These are phyloP conservation scores for Gastrolobium bilobum DNA, from an alignment of 306 rosid genomes.

Conservation along the genomic window DNA sequence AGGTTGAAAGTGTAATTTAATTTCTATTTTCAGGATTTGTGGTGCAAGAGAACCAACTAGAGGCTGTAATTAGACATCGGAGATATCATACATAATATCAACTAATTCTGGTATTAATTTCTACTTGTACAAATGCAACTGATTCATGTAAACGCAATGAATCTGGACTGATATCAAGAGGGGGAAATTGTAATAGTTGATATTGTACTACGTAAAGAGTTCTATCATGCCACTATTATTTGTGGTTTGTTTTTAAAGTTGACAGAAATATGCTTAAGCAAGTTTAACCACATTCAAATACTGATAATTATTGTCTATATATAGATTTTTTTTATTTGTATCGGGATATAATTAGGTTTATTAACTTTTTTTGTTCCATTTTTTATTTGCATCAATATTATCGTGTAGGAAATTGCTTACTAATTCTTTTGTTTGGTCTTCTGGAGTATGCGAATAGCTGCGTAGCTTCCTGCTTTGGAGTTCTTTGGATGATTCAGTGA, in stretches of 20 bases:
- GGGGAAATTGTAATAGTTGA: constrained; percentile 2
- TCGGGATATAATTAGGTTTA: neutral
- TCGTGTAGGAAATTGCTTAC: neutral
- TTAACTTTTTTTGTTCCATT: neutral
- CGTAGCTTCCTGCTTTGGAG: neutral
- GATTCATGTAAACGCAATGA: constrained; percentile 24
- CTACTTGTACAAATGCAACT: constrained; percentile 26
- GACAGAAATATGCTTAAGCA: neutral
- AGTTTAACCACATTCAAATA: neutral
- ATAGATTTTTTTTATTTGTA: neutral
- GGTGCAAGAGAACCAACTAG: constrained; percentile 30
- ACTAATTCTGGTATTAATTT: constrained; percentile 32
- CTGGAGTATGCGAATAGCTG: neutral
- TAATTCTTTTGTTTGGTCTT: neutral
- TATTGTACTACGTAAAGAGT: neutral
- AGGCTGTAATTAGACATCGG: constrained; percentile 39
- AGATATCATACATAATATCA: constrained; percentile 30
- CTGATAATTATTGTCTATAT: constrained; percentile 1
- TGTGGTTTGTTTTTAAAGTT: neutral
- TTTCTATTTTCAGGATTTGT: constrained; percentile 57
- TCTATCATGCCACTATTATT: neutral
- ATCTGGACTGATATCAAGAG: constrained; percentile 17
- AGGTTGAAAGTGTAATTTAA: neutral
- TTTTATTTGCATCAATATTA: neutral
- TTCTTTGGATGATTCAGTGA: neutral